Evolutionary conservation across 352 stramenopile genomes (phyloP), one percentile per base, ranked within the genome.

Genomic region (Paralagenidium karlingii): DNA sequence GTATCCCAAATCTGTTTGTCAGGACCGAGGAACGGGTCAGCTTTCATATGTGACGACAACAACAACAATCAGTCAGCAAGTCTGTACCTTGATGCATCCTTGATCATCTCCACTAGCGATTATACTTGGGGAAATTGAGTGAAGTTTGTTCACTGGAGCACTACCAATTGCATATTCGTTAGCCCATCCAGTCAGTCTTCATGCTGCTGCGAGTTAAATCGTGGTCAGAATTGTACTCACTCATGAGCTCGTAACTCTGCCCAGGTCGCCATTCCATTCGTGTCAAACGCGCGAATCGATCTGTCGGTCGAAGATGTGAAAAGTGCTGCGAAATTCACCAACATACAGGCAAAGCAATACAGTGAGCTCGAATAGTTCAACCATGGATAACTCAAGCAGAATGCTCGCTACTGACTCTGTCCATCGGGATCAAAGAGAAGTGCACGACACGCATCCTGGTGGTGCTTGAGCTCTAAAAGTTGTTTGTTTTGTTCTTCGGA

Each of bases 271-370:
- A 82, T 85, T 42, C 77, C 77, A 9, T 78, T 58, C 7, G 71
- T 80, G 44, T 88, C 77, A 36, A 84, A 87, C 18, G 74, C 74
- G 33, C 77, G 77, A 43, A 91, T 88, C 8, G 77, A 91, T 22
- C 77, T 80, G 46, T 91, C 77, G 4, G 69, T 60, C 8, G 71
- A 82, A 2, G 68, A 71, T 20, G 74, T 80, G 54, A 82, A 88
- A 9, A 91, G 56, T 32, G 71, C 74, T 90, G 40, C 26, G 1
- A 22, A 26, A 12, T 47, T 9, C 46, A 16, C 12, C 34, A 22
- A 32, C 13, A 24, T 26, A 33, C 21, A 30, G 6, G 6, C 41
- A 37, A 39, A 15, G 7, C 12, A 49, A n/a, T n/a, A n/a, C n/a
- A n/a, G n/a, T n/a, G n/a, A n/a, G n/a, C n/a, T n/a, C n/a, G n/a